phyloP scores from a whole-genome alignment of 768 basidiomycete genomes.

The Nevesoporus exiguus region DNA sequence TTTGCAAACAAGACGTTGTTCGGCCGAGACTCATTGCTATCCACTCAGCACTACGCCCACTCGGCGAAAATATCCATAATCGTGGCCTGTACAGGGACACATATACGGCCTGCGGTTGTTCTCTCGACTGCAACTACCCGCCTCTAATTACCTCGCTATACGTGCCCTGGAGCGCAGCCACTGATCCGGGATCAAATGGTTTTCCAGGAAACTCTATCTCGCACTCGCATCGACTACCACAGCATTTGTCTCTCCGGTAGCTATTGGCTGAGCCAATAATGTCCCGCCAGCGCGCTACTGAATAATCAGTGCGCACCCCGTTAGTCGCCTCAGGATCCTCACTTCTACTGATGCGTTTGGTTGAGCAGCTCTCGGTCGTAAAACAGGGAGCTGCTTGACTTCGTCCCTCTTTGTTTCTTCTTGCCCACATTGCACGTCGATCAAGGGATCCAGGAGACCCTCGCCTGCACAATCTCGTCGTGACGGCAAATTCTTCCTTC shows the following conservation, averaged over 20 bases:
- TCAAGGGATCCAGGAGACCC: neutral
- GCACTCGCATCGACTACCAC: neutral
- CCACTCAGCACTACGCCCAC: no score
- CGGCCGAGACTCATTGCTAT: neutral
- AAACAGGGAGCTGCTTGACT: neutral
- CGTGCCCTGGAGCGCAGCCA: no score
- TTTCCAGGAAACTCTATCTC: neutral
- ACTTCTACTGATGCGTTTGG: neutral
- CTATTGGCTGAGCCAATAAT: neutral
- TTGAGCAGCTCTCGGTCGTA: neutral
- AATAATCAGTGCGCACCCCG: neutral
- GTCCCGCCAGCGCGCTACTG: neutral
- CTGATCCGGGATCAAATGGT: neutral
- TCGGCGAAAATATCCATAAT: no score
- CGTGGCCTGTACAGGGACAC: no score
- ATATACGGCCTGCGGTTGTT: no score
- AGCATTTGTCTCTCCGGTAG: slow-evolving; percentile 4
- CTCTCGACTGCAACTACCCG: no score
- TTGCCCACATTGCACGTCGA: neutral
- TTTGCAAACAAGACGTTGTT: neutral
- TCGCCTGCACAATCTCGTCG: neutral
- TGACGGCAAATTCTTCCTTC: neutral
- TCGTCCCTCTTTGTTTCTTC: neutral
- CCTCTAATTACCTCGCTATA: neutral
- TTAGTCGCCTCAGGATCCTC: neutral